phyloP scores from a whole-genome alignment of 2,329 filamentous ascomycete species.

The Apiospora aurea region DNA sequence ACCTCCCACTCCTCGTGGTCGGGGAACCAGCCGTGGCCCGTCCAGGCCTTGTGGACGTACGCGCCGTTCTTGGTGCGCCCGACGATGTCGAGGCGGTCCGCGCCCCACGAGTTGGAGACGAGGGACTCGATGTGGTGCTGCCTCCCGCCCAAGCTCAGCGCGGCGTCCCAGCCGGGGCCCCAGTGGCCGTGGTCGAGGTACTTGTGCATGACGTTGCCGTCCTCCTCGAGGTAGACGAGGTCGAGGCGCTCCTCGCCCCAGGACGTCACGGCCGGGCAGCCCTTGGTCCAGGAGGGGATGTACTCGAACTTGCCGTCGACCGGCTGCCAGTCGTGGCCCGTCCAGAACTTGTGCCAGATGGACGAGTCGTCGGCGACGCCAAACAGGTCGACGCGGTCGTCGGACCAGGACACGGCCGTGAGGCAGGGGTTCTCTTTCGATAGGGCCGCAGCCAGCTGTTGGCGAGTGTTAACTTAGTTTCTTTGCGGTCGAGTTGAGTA shows the following conservation, averaged over 20 bases:
- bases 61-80: constrained; percentile 29
- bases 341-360: constrained; percentile 29
- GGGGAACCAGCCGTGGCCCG: constrained; percentile 27
- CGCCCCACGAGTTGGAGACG: constrained; percentile 27
- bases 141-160: constrained; percentile 29
- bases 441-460: neutral
- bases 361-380: constrained; percentile 23
- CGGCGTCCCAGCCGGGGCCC: constrained; percentile 30
- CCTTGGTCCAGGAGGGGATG: constrained; percentile 26
- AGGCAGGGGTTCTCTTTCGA: neutral
- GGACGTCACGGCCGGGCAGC: constrained; percentile 31
- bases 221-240: constrained; percentile 30
- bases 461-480: neutral
- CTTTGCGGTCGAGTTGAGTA: neutral
- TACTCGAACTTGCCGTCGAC: constrained; percentile 29
- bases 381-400: constrained; percentile 26
- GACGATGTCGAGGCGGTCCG: constrained; percentile 32
- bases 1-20: constrained; percentile 30
- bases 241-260: constrained; percentile 33
- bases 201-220: constrained; percentile 32
- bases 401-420: constrained; percentile 23
- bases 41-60: constrained; percentile 35
- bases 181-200: constrained; percentile 32
- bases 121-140: constrained; percentile 19
- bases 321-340: constrained; percentile 34